phyloP scores from a whole-genome alignment of 495 filamentous ascomycete genomes.

The Friedmanniomyces endolithicus region DNA sequence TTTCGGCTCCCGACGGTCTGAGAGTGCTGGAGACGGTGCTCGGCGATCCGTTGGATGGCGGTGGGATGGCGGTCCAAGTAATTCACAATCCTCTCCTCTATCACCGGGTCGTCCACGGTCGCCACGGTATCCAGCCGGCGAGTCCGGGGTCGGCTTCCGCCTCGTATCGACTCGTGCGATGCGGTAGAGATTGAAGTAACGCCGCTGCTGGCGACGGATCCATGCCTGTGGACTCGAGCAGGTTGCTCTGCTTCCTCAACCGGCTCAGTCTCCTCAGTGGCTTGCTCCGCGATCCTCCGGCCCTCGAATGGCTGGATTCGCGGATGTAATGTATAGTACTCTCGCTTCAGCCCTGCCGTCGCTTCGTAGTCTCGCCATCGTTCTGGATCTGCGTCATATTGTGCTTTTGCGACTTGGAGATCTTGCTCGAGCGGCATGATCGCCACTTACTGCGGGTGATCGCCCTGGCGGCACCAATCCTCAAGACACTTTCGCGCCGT shows the following conservation, averaged over 20 bases:
- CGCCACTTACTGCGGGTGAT: not conserved
- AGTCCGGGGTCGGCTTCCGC: not conserved
- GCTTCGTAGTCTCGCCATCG: slow-evolving; percentile 7
- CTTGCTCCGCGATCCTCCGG: not conserved
- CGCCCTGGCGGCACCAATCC: no score
- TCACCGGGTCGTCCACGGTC: slow-evolving; percentile 1
- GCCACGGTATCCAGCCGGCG: not conserved
- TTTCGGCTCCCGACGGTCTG: slow-evolving; percentile 15
- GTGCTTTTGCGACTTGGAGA: slow-evolving; percentile 6
- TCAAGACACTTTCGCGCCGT: no score
- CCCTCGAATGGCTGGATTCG: not conserved
- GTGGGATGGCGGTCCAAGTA: slow-evolving; percentile 24
- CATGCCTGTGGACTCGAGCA: not conserved
- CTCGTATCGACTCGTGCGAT: not conserved
- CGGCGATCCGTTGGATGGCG: slow-evolving; percentile 19
- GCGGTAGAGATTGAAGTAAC: not conserved
- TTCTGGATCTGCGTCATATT: slow-evolving; percentile 8
- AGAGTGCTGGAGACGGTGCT: slow-evolving; percentile 19
- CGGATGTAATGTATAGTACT: not conserved
- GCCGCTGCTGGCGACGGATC: not conserved
- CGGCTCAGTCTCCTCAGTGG: slow-evolving; percentile 1
- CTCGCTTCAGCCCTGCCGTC: not conserved
- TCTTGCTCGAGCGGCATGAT: slow-evolving; percentile 1
- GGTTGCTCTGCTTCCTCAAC: not conserved
- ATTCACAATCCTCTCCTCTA: slow-evolving; percentile 12